Evolutionary conservation across 1,284 basidiomycete species (phyloP).

Genomic region (Boletus nobilissimus): DNA sequence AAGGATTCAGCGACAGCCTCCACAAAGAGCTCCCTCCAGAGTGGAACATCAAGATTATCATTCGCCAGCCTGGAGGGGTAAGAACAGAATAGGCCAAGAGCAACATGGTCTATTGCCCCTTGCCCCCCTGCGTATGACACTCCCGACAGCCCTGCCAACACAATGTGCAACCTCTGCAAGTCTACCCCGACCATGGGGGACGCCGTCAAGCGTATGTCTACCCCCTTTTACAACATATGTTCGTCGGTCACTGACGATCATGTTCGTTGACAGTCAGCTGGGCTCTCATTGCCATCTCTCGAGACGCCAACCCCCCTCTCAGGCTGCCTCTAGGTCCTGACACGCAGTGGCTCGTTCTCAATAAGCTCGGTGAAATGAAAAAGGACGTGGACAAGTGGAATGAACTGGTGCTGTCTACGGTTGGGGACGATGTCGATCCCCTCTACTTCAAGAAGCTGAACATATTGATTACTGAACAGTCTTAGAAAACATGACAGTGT

Average conservation of each 20-base stretch:
- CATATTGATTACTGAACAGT: neutral
- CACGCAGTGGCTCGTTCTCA: constrained; percentile 33
- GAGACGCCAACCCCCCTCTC: constrained; percentile 35
- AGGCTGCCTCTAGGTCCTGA: constrained; percentile 38
- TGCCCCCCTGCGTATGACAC: constrained; percentile 32
- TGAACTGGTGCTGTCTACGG: constrained; percentile 30
- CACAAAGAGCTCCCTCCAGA: constrained; percentile 38
- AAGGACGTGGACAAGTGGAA: constrained; percentile 36
- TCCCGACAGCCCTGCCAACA: constrained; percentile 33
- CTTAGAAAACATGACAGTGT: neutral
- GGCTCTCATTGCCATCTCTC: constrained; percentile 34
- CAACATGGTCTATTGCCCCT: constrained; percentile 30
- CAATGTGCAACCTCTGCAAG: constrained; percentile 31
- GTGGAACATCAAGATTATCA: constrained; percentile 41
- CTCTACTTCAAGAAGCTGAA: constrained; percentile 25
- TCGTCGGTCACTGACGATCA: neutral
- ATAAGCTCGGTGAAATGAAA: constrained; percentile 33
- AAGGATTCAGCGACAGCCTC: constrained; percentile 38
- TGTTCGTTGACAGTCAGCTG: constrained; percentile 26
- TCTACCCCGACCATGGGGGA: neutral
- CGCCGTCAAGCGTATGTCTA: constrained; percentile 28
- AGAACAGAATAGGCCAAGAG: constrained; percentile 39
- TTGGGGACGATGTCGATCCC: constrained; percentile 39
- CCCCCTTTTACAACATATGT: neutral
- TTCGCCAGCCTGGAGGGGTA: constrained; percentile 38